Base-by-base conservation (phyloP, 192 early-diverging fungal genomes). In the Coemansia sp. region DNA sequence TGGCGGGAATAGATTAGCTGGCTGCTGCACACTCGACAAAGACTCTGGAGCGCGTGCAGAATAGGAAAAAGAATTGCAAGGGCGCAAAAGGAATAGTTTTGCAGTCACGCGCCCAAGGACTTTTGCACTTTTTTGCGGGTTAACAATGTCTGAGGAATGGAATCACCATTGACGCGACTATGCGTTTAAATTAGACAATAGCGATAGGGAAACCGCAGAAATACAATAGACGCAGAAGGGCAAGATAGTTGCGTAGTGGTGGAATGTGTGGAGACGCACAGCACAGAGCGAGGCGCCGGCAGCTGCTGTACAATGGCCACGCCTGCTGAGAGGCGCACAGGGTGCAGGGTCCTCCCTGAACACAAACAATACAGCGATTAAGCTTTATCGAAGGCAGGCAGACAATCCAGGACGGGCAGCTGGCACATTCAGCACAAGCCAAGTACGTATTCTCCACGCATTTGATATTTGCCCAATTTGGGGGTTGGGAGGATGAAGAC, bases 141-240 rank as follows among this genome's bases (percentile, higher is more conserved):
- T 54, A 54, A 27, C 27, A 26, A 16, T 54, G 53, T 22, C 24
- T 13, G 14, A 29, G 29, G 24, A n/a, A 54, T 22, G 27, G 22
- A 11, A 14, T 27, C 20, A 19, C 19, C 47, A 54, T 11, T 54
- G 7, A 22, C 27, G 53, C 53, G n/a, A 29, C 6, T 14, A 19
- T 5, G 13, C n/a, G 53, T 13, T 13, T 16, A 18, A 29, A 54
- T 54, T 54, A 54, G 53, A 54, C 53, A 54, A 54, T 54, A 54
- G 53, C n/a, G 53, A 29, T 27, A 54, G 47, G 47, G n/a, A 49
- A 49, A 49, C 47, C 47, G 18, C 47, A 49, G 47, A 19, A n/a
- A 19, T 19, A 49, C 47, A 49, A 49, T 49, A 43, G n/a, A 18
- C 47, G 47, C n/a, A 49, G 29, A 32, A 32, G 29, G 29, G 29